Base-by-base conservation (phyloP, 768 basidiomycete species). In the Russula foetens region DNA sequence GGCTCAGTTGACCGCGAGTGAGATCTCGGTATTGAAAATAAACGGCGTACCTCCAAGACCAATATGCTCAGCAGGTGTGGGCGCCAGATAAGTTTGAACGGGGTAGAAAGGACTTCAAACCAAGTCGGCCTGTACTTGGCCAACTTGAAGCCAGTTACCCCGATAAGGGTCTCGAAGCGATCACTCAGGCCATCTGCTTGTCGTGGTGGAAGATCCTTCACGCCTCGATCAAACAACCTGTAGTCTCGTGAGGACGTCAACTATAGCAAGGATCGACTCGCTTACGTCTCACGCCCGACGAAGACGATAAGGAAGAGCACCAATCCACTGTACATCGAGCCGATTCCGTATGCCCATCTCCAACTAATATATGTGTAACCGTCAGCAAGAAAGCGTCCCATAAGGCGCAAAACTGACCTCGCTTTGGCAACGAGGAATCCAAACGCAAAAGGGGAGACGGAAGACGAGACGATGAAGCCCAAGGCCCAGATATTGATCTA, bases 401-500 rank as follows among this genome's bases (percentile, higher is more conserved):
- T 15, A 35, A 7, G 21, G 54, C 59, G 21, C 66, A 59, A 7
- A 15, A 59, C 68, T 44, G 51, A 76, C 68, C 73, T 76, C 17
- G 79, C 75, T 6, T 80, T 74, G 0, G 84, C 84, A 3, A 83
- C 82, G 5, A 87, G 73, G 75, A 86, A 88, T 3, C 86, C 85
- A 62, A 86, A 83, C 1, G 80, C 76, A 67, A 85, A 86, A 0
- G 86, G 86, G 2, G 83, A 84, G 11, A 82, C 66, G 74, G 83
- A 83, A 11, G 81, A 83, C 15, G 84, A 84, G 28, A 85, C 69
- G 67, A 88, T 79, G 72, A 87, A 85, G 1, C 84, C 86, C 79
- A 88, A 82, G 3, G 85, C 86, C 86, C 85, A 86, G 52, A 84
- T 71, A 64, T 84, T 85, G 38, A 87, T 75, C 83, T 85, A 60